Evolutionary conservation across 768 basidiomycete genomes (phyloP).

Genomic region (Kwoniella mangroviensis): DNA sequence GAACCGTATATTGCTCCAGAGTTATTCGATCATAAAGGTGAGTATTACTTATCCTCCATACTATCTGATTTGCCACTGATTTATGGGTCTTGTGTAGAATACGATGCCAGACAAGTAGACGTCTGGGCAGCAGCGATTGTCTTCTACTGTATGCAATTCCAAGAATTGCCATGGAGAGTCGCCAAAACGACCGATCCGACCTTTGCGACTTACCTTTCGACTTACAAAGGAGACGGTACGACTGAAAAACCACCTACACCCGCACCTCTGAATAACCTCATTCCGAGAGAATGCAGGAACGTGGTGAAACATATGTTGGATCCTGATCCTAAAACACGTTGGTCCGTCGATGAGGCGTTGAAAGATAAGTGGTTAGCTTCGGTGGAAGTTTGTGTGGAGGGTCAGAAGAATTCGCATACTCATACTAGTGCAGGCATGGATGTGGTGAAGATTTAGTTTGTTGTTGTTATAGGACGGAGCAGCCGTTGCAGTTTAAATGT

Average conservation of each 20-base stretch:
- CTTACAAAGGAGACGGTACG: conserved; percentile 53
- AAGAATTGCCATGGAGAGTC: conserved; percentile 96
- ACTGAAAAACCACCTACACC: conserved; percentile 63
- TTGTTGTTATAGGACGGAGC: conserved; percentile 1
- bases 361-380: conserved; percentile 75
- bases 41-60: conserved; percentile 59
- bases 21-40: conserved; percentile 95
- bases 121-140: conserved; percentile 97
- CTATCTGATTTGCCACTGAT: neutral
- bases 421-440: conserved; percentile 51
- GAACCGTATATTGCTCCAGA: conserved; percentile 99
- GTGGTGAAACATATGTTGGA: conserved; percentile 93
- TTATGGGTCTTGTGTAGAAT: conserved; percentile 65
- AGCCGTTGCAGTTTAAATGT: neutral
- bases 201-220: conserved; percentile 72
- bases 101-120: conserved; percentile 95
- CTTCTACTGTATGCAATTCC: conserved; percentile 96
- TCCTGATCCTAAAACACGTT: conserved; percentile 80
- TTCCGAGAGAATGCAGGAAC: conserved; percentile 78
- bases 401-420: conserved; percentile 45
- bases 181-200: conserved; percentile 81
- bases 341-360: conserved; percentile 78
- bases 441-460: conserved; percentile 41
- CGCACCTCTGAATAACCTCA: conserved; percentile 81
- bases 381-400: conserved; percentile 78